These are phyloP conservation scores for Zizania latifolia DNA, from an alignment of 176 grass and related monocot genomes.

Conservation along the genomic window DNA sequence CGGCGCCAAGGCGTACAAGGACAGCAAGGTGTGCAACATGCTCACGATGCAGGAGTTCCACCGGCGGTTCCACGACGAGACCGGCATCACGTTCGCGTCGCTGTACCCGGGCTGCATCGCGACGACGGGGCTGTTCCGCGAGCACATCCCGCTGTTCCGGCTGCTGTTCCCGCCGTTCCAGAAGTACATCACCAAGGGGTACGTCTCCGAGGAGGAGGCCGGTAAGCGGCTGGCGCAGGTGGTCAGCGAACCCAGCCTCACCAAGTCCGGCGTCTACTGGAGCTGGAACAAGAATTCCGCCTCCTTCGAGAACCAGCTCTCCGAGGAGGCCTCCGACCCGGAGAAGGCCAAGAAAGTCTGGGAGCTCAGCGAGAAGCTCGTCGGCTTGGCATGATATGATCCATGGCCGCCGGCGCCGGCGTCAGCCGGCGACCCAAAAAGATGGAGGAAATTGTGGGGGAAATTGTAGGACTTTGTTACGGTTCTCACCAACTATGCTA, in stretches of 20 bases:
- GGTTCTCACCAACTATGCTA: background rate
- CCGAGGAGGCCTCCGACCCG: slow-evolving; percentile 78
- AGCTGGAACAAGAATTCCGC: slow-evolving; percentile 99
- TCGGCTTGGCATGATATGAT: slow-evolving; percentile 49
- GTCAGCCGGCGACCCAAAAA: background rate
- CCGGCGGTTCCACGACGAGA: slow-evolving; percentile 83
- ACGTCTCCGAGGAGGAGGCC: slow-evolving; percentile 89
- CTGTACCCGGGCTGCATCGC: slow-evolving; percentile 97
- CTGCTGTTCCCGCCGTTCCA: slow-evolving; percentile 90
- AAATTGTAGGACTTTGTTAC: no score
- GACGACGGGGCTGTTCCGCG: slow-evolving; percentile 84
- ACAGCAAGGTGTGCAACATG: slow-evolving; percentile 99
- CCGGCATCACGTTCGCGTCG: slow-evolving; percentile 77
- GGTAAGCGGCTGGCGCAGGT: slow-evolving; percentile 95
- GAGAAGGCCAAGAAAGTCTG: slow-evolving; percentile 86
- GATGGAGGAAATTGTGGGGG: background rate
- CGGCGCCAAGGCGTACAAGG: slow-evolving; percentile 97
- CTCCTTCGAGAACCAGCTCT: slow-evolving; percentile 95
- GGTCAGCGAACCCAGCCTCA: slow-evolving; percentile 81
- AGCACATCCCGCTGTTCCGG: slow-evolving; percentile 83
- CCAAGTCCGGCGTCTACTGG: slow-evolving; percentile 93
- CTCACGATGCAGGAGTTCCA: slow-evolving; percentile 95
- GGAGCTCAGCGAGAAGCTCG: slow-evolving; percentile 90
- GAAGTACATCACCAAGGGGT: slow-evolving; percentile 98
- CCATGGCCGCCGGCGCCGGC: background rate